Evolutionary conservation across 768 basidiomycete species (phyloP).

Genomic region (Macrolepiota fuliginosa): DNA sequence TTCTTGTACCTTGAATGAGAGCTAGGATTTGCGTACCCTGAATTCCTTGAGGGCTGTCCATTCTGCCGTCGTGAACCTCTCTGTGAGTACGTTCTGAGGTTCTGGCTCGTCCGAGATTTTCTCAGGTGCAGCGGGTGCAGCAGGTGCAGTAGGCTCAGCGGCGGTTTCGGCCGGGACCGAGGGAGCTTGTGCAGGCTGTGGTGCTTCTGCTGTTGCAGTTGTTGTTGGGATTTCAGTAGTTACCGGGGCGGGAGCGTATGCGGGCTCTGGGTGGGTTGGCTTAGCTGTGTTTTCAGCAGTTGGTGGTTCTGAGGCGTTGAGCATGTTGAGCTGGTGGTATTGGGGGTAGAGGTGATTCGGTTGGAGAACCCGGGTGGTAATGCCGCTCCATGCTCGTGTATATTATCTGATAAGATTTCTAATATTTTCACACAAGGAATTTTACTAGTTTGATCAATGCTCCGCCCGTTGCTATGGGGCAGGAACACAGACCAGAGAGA

Average conservation of each 20-base stretch:
- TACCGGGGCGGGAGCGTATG: conserved; percentile 12
- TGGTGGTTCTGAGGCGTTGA: neutral
- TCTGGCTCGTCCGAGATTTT: conserved; percentile 35
- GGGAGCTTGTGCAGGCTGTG: conserved; percentile 17
- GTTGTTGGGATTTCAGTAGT: conserved; percentile 15
- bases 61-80: conserved; percentile 68
- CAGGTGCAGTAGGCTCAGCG: conserved; percentile 10
- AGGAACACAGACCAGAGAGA: neutral
- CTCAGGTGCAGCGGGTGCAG: conserved; percentile 13
- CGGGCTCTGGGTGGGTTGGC: neutral
- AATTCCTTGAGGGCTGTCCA: conserved; percentile 70
- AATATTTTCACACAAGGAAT: conserved; percentile 12
- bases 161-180: conserved; percentile 12
- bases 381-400: neutral
- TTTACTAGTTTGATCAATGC: neutral
- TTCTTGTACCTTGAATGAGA: neutral
- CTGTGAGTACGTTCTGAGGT: conserved; percentile 68
- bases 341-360: neutral
- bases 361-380: neutral
- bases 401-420: conserved; percentile 25
- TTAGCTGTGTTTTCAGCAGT: conserved; percentile 4
- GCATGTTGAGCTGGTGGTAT: neutral
- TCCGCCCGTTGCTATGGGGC: conserved; percentile 7
- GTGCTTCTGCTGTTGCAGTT: conserved; percentile 16
- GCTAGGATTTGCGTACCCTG: conserved; percentile 40